Percentiles rank a stretch among this genome's conserved stretches.
phyloP scores from a whole-genome alignment of 2,329 filamentous ascomycete species.

The Geosmithia flava region DNA sequence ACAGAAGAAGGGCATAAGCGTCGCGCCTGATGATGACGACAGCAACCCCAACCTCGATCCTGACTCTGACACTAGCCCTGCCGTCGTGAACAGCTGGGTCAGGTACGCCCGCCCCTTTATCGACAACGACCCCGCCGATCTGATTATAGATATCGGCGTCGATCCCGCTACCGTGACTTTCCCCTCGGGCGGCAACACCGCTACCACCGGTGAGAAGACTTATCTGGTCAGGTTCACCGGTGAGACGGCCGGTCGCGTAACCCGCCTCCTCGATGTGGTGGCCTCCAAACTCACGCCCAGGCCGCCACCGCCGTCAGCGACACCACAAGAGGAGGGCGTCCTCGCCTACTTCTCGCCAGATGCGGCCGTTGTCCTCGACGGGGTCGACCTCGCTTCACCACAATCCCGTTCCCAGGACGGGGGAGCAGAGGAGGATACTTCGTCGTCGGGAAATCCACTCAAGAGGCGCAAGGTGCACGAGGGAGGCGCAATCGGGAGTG shows the following conservation, averaged over 20 bases:
- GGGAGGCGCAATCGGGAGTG: too few species aligned
- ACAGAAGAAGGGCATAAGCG: slow-evolving; percentile 71
- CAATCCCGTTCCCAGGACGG: slow-evolving; percentile 14
- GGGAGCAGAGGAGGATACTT: slow-evolving; percentile 10
- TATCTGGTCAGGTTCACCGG: slow-evolving; percentile 68
- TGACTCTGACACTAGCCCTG: slow-evolving; percentile 12
- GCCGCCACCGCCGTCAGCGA: slow-evolving; percentile 44
- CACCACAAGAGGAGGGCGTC: slow-evolving; percentile 56
- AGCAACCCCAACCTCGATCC: slow-evolving; percentile 4
- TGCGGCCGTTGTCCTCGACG: slow-evolving; percentile 46
- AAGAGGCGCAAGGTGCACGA: slow-evolving; percentile 26
- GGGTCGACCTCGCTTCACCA: slow-evolving; percentile 25
- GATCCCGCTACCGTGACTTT: slow-evolving; percentile 50
- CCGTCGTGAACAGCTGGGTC: slow-evolving; percentile 51
- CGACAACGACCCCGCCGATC: slow-evolving; percentile 57
- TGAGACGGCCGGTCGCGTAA: slow-evolving; percentile 56
- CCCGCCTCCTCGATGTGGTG: slow-evolving; percentile 68
- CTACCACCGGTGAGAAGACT: too few species aligned
- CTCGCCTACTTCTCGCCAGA: slow-evolving; percentile 50
- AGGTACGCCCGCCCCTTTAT: slow-evolving; percentile 76
- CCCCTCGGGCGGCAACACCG: slow-evolving; percentile 9
- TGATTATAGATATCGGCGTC: slow-evolving; percentile 68
- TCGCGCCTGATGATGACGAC: slow-evolving; percentile 33
- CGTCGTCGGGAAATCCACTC: slow-evolving; percentile 21
- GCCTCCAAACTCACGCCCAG: slow-evolving; percentile 66